Evolutionary conservation across 1,284 basidiomycete genomes (phyloP).

Genomic region (Meripilus lineatus): DNA sequence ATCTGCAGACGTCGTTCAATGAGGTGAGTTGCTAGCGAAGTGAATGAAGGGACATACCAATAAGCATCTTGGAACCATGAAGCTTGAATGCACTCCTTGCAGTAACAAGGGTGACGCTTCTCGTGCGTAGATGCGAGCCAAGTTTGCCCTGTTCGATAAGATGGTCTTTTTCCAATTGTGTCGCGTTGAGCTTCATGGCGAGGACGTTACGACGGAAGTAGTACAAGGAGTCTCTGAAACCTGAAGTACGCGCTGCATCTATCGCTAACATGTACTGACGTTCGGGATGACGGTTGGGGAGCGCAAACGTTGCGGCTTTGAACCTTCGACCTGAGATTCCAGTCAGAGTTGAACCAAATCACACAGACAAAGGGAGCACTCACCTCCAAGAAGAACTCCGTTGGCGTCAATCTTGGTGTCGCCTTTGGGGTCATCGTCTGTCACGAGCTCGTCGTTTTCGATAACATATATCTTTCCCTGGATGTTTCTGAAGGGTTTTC

Average conservation of each 20-base stretch:
- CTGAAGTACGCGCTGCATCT: constrained; percentile 92
- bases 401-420: constrained; percentile 87
- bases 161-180: constrained; percentile 85
- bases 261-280: constrained; percentile 94
- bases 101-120: constrained; percentile 91
- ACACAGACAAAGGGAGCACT: constrained; percentile 22
- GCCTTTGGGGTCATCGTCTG: constrained; percentile 82
- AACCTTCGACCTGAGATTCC: constrained; percentile 67
- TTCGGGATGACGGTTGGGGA: constrained; percentile 78
- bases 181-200: constrained; percentile 86
- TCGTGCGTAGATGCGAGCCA: constrained; percentile 81
- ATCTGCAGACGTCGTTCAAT: constrained; percentile 40
- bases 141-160: constrained; percentile 87
- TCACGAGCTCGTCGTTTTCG: constrained; percentile 85
- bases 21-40: background rate
- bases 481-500: constrained; percentile 68
- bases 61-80: constrained; percentile 87
- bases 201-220: constrained; percentile 92
- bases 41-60: constrained; percentile 59
- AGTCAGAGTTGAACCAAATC: background rate
- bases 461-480: constrained; percentile 76
- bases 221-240: constrained; percentile 94
- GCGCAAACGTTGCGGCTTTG: constrained; percentile 84
- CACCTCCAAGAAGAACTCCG: constrained; percentile 84
- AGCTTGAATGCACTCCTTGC: constrained; percentile 93